Conservation (phyloP, 306 rosid genomes). For the Senna tora region DNA sequence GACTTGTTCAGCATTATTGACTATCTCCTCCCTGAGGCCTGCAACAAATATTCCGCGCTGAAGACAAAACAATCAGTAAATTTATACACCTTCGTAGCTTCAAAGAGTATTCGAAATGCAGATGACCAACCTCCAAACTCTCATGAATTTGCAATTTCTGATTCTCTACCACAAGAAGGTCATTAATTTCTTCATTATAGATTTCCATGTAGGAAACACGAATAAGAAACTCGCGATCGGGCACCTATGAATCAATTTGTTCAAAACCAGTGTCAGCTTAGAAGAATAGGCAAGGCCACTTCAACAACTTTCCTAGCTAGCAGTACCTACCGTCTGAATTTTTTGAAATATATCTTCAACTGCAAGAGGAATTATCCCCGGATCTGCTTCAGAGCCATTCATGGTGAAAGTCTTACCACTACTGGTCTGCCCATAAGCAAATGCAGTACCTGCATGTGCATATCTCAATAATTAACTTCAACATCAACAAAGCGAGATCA, state of each 20-base stretch:
- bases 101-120: slow-evolving; percentile 10
- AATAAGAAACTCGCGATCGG: slow-evolving; percentile 83
- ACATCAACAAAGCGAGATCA: slow-evolving; percentile 11
- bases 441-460: slow-evolving; percentile 80
- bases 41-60: slow-evolving; percentile 97
- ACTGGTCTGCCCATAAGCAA: slow-evolving; percentile 98
- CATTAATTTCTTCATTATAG: slow-evolving; percentile 93
- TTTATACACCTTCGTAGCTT: slow-evolving; percentile 6
- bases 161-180: slow-evolving; percentile 82
- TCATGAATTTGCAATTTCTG: slow-evolving; percentile 94
- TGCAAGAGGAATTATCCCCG: slow-evolving; percentile 80
- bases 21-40: slow-evolving; percentile 88
- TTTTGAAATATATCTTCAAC: slow-evolving; percentile 78
- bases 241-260: slow-evolving; percentile 48
- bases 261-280: slow-evolving; percentile 25
- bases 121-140: slow-evolving; percentile 79
- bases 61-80: slow-evolving; percentile 39
- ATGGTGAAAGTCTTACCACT: slow-evolving; percentile 99
- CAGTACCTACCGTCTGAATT: slow-evolving; percentile 60
- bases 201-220: slow-evolving; percentile 96
- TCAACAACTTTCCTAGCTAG: slow-evolving; percentile 4
- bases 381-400: slow-evolving; percentile 85
- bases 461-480: slow-evolving; percentile 32
- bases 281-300: slow-evolving; percentile 12
- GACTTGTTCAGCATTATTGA: slow-evolving; percentile 81